These are phyloP conservation scores for Ilex paraguariensis DNA, from an alignment of 305 asterid genomes.

Conservation along the genomic window DNA sequence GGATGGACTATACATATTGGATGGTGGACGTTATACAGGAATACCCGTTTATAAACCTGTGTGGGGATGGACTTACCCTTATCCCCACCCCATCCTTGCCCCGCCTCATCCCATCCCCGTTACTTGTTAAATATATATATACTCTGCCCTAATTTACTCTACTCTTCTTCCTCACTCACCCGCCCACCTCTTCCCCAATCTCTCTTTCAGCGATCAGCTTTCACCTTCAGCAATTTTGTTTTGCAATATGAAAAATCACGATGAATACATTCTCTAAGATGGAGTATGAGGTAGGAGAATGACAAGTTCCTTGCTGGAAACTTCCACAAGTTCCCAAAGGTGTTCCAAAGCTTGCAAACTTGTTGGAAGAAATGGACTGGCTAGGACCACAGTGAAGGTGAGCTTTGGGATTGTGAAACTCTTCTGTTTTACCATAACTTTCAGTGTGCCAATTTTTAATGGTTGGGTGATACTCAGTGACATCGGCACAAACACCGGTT, in stretches of 20 bases:
- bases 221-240: too few relatives aligned
- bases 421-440: slow-evolving; percentile 58
- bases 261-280: slow-evolving; percentile 60
- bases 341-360: slow-evolving; percentile 97
- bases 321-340: slow-evolving; percentile 86
- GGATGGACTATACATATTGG: too few relatives aligned
- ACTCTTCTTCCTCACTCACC: too few relatives aligned
- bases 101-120: too few relatives aligned
- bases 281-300: slow-evolving; percentile 62
- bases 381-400: slow-evolving; percentile 69
- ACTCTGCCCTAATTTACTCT: too few relatives aligned
- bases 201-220: too few relatives aligned
- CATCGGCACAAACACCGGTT: slow-evolving; percentile 72
- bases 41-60: too few relatives aligned
- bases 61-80: too few relatives aligned
- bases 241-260: background rate
- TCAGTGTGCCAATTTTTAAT: slow-evolving; percentile 85
- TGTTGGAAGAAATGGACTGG: slow-evolving; percentile 65
- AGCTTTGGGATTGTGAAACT: slow-evolving; percentile 67
- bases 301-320: slow-evolving; percentile 89
- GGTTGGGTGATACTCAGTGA: slow-evolving; percentile 83
- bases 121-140: too few relatives aligned
- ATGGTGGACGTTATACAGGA: too few relatives aligned
- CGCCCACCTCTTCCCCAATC: too few relatives aligned
- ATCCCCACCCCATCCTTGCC: too few relatives aligned